Conservation (phyloP, 2,329 filamentous ascomycete species). For the Eutypa lata region DNA sequence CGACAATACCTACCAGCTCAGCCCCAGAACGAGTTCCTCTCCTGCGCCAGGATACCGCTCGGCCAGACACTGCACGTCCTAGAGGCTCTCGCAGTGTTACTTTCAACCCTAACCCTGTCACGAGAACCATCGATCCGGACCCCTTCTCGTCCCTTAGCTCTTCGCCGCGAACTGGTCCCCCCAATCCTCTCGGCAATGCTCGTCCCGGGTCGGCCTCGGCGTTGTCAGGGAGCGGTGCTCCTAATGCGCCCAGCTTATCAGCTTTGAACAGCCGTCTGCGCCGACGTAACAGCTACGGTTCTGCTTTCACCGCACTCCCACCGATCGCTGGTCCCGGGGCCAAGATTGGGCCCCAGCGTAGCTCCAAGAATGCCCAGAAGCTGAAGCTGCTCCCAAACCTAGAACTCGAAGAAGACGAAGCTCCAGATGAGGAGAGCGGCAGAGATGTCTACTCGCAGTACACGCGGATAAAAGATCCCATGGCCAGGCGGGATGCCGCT, state of each 20-base stretch:
- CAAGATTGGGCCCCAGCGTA: slow-evolving; percentile 92
- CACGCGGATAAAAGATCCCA: slow-evolving; percentile 95
- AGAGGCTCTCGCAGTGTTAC: slow-evolving; percentile 65
- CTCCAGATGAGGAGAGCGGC: slow-evolving; percentile 80
- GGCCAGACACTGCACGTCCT: slow-evolving; percentile 33
- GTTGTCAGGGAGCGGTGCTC: slow-evolving; percentile 23
- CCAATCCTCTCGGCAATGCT: slow-evolving; percentile 29
- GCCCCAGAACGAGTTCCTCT: slow-evolving; percentile 29
- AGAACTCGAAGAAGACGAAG: slow-evolving; percentile 71
- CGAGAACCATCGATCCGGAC: slow-evolving; percentile 57
- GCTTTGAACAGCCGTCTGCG: slow-evolving; percentile 84
- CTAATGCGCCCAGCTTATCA: slow-evolving; percentile 58
- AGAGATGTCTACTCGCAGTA: slow-evolving; percentile 97
- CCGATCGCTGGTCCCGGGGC: slow-evolving; percentile 33
- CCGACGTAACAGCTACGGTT: slow-evolving; percentile 78
- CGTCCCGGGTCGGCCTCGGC: slow-evolving; percentile 24
- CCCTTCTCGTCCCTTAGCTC: slow-evolving; percentile 27
- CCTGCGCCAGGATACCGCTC: slow-evolving; percentile 23
- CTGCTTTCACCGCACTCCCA: slow-evolving; percentile 44
- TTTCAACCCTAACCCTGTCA: slow-evolving; percentile 69
- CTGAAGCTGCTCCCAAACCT: slow-evolving; percentile 94
- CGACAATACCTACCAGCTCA: slow-evolving; percentile 15
- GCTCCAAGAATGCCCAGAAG: slow-evolving; percentile 93
- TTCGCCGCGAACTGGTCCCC: slow-evolving; percentile 21
- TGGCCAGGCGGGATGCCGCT: slow-evolving; percentile 85